Evolutionary conservation across 1,284 basidiomycete genomes (phyloP), one percentile per base, ranked within the genome.

Genomic region (Leccinum solheimii): DNA sequence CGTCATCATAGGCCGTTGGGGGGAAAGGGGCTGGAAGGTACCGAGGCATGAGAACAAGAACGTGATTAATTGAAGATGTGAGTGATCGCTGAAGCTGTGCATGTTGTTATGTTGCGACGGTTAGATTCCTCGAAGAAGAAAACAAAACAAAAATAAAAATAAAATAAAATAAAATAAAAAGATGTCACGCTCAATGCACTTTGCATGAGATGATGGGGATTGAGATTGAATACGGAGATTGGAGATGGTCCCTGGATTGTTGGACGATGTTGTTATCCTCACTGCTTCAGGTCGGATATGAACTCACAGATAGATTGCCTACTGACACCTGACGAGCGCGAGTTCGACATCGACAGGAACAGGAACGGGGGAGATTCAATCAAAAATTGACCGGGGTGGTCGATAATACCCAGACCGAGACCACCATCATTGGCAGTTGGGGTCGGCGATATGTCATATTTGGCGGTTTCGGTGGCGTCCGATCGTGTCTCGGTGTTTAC

Each of bases 41-140:
- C 27, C 23, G n/a, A 43, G 16, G 40, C 40, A 64, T 61, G 62
- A 56, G 62, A 64, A 64, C 60, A 23, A 23, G 16, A 32, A 38
- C 13, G 19, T 21, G 34, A 60, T 19, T 32, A 34, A 7, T 32
- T 3, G 23, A 53, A 40, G 40, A 23, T n/a, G 21, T 27, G 60
- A 60, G n/a, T 36, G 58, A 23, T 51, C 34, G 60, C 36, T 23
- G 43, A 38, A 30, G 45, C 50, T 38, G 49, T 56, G 38, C 61
- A 38, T 53, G 48, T 49, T 26, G 21, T 26, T 14, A 49, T 23
- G 48, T 49, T 26, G 21, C 23, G 40, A 49, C 48, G 21, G 23
- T 49, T n/a, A 26, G 48, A 49, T 43, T 11, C n/a, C 38, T 40
- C 9, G n/a, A 10, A 9, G 16, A 16, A 40, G 38, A 40, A 40